Evolutionary conservation across 805 yeast species (phyloP), one percentile per base, ranked within the genome.

Genomic region (Ogataea minuta): DNA sequence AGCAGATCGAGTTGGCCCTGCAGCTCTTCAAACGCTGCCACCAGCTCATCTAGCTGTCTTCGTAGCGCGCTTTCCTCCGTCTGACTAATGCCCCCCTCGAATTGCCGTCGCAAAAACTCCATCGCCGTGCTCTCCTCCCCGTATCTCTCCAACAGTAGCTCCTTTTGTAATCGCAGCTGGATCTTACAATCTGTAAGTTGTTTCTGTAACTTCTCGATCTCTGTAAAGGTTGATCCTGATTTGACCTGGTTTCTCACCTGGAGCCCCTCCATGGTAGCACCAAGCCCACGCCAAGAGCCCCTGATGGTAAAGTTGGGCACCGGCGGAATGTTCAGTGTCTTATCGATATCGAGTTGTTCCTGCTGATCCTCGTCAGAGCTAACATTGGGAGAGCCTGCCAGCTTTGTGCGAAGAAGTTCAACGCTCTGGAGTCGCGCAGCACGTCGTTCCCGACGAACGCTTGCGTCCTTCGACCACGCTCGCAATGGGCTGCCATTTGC

Each of bases 141-240:
- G 17, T 49, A 47, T 20, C 50, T 46, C 13, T 56, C 53, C 16
- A 55, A 26, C 26, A 63, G 41, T 19, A 64, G 45, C 31, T 61
- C 65, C 23, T 53, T 50, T 25, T 60, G 60, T 25, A 64, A 36
- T 30, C 54, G 50, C 17, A 64, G 34, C 39, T 64, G 67, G 17
- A 64, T 53, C 43, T 56, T 61, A 39, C 60, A 62, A 41, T 63
- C 59, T 1, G 60, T 62, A 12, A 63, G 45, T 25, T 63, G 59
- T 36, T 54, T 57, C 24, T 59, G 56, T 16, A 64, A 36, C 5
- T 39, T 44, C 21, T 52, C 60, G 6, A 59, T 41, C 17, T 62
- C 64, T 11, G 45, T 39, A 14, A 36, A 40, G 3, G 28, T 41
- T 2, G 43, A 40, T 4, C 43, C 46, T 4, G 54, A 50, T 19